phyloP scores from a whole-genome alignment of 495 filamentous ascomycete species.

The Halenospora varia region DNA sequence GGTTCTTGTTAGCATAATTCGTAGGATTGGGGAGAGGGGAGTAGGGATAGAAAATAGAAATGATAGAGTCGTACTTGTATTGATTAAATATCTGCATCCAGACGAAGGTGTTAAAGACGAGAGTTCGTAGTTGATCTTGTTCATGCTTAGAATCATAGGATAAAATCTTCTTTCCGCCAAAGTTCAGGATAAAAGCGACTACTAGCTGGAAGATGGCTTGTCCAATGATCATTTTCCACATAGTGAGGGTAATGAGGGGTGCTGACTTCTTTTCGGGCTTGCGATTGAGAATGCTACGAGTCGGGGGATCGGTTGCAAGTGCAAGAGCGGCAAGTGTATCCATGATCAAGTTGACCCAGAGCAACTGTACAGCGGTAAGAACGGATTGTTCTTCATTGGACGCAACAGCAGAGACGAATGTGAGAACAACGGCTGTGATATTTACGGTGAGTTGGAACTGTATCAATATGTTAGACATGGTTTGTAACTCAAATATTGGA shows the following conservation, averaged over 20 bases:
- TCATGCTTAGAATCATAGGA: slow-evolving; percentile 43
- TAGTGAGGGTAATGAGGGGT: slow-evolving; percentile 71
- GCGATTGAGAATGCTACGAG: slow-evolving; percentile 63
- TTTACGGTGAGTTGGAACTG: slow-evolving; percentile 92
- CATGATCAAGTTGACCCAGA: slow-evolving; percentile 95
- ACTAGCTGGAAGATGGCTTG: slow-evolving; percentile 79
- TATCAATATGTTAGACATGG: slow-evolving; percentile 1
- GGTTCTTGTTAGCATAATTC: background rate
- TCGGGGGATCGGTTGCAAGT: slow-evolving; percentile 81
- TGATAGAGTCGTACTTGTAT: slow-evolving; percentile 53
- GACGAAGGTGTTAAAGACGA: slow-evolving; percentile 89
- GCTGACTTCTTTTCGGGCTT: slow-evolving; percentile 73
- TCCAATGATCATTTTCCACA: slow-evolving; percentile 95
- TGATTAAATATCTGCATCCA: slow-evolving; percentile 97
- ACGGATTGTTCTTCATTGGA: slow-evolving; percentile 62
- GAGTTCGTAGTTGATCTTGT: slow-evolving; percentile 48
- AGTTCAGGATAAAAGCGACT: slow-evolving; percentile 76
- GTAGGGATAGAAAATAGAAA: background rate
- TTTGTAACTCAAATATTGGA: background rate
- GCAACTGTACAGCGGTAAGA: slow-evolving; percentile 77
- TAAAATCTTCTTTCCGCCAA: slow-evolving; percentile 62
- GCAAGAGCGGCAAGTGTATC: slow-evolving; percentile 94
- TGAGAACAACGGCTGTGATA: slow-evolving; percentile 81
- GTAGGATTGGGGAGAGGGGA: too few species aligned
- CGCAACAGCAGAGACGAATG: slow-evolving; percentile 77